Evolutionary conservation across 345 rosid genomes (phyloP), one percentile per base, ranked within the genome.

Genomic region (Salix udensis): DNA sequence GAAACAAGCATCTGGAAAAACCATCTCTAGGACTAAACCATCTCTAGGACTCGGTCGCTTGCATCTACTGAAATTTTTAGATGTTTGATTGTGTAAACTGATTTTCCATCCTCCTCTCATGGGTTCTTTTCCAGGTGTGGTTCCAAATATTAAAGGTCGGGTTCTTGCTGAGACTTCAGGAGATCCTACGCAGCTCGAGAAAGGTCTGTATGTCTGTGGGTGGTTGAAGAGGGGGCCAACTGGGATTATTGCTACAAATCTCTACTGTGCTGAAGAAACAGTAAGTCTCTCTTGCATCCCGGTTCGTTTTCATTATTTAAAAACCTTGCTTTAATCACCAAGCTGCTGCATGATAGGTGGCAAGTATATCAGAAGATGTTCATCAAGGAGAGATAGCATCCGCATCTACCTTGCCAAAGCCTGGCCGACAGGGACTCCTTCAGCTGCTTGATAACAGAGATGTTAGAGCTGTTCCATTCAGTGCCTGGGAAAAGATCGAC

Each of bases 141-240:
- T 93, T 71, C 99, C 92, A 4, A 92, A 92, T 72, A 44, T 82
- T 26, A 62, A 74, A 42, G 94, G 98, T 61, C 92, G 96, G 79
- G 97, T 96, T 79, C 76, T 93, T 61, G 66, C 80, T 72, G 79
- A 84, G 52, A 70, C 75, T 30, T 85, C 86, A 7, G 88, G 84
- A 76, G 87, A 82, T 77, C 60, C 83, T 36, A 68, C 85, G 44
- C 58, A 30, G 79, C 70, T 79, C 13, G 96, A 89, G 79, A 82
- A 73, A 3, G 97, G 99, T n/a, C 82, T 92, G 82, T 93, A 96
- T 37, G 99, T 91, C 23, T 91, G 97, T 72, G 99, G 96, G 64
- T 96, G 99, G 98, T 87, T 96, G 71, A 96, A 92, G 86, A 88
- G 98, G 84, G 98, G 97, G 79, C 97, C 98, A 64, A 91, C 91